A percentile compares a stretch with the other conserved stretches of the same genome.
phyloP scores from a whole-genome alignment of 495 filamentous ascomycete genomes.

The Penicillium desertorum region DNA sequence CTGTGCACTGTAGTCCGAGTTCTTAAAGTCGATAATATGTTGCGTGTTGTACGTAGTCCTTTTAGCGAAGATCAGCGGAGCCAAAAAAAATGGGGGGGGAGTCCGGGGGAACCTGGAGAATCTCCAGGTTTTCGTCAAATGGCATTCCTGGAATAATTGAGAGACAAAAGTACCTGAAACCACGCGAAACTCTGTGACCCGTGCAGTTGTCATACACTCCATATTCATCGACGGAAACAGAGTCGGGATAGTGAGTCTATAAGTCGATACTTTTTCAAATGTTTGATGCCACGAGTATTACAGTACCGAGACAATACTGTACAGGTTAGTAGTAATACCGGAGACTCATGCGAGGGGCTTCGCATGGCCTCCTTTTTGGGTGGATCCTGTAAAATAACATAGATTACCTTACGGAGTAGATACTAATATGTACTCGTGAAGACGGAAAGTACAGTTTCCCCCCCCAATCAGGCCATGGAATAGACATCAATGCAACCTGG shows the following conservation, averaged over 20 bases:
- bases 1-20: background rate
- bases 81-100: background rate
- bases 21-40: background rate
- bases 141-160: background rate
- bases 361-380: background rate
- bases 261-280: background rate
- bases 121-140: background rate
- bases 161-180: background rate
- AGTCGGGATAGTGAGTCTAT: background rate
- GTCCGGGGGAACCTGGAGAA: background rate
- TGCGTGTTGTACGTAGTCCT: background rate
- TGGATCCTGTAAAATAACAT: background rate
- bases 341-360: background rate
- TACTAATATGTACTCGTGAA: too few relatives aligned
- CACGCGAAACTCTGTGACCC: background rate
- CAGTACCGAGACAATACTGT: background rate
- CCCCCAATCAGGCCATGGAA: background rate
- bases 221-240: background rate
- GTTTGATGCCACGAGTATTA: background rate
- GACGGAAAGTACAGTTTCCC: background rate
- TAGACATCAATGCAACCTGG: conserved; percentile 20
- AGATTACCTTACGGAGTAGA: too few relatives aligned
- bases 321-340: background rate
- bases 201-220: background rate
- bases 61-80: background rate